phyloP scores from a whole-genome alignment of 345 rosid species.

The Bruguiera parviflora region DNA sequence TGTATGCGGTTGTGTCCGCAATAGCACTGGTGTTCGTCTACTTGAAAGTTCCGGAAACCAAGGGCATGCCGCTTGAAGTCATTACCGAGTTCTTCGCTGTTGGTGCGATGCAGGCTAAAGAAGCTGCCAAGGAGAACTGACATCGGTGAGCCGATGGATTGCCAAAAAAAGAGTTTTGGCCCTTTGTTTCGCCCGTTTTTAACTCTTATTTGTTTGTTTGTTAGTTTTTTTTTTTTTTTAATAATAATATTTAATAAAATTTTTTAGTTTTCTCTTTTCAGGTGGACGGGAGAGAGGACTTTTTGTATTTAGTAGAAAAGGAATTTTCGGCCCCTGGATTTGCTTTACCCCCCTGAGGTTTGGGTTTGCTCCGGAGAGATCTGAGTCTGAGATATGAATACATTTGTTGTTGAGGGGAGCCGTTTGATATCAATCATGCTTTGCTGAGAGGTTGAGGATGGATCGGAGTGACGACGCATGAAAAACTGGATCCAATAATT shows the following conservation, averaged over 20 bases:
- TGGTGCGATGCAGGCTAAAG: conserved; percentile 64
- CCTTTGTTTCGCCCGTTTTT: not conserved
- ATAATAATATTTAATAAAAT: too few relatives aligned
- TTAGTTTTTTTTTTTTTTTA: too few relatives aligned
- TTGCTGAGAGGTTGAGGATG: too few relatives aligned
- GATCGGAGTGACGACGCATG: too few relatives aligned
- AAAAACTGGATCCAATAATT: too few relatives aligned
- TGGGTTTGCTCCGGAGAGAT: too few relatives aligned
- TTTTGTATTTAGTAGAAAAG: conserved; percentile 25
- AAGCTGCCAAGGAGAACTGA: conserved; percentile 48
- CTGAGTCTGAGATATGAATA: too few relatives aligned
- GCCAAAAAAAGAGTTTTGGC: conserved; percentile 32
- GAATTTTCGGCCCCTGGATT: not conserved
- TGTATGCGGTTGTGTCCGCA: conserved; percentile 65
- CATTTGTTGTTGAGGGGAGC: too few relatives aligned
- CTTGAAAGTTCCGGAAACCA: conserved; percentile 86
- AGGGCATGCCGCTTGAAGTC: conserved; percentile 98
- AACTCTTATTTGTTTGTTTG: conserved; percentile 6
- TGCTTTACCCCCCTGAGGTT: too few relatives aligned
- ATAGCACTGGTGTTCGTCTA: conserved; percentile 68
- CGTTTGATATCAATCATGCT: too few relatives aligned
- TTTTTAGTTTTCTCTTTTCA: not conserved
- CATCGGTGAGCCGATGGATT: not conserved
- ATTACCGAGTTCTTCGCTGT: conserved; percentile 85
- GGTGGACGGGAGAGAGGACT: conserved; percentile 12